Evolutionary conservation across 2,329 filamentous ascomycete genomes (phyloP), one percentile per base, ranked within the genome.

Genomic region (Penicillium expansum): DNA sequence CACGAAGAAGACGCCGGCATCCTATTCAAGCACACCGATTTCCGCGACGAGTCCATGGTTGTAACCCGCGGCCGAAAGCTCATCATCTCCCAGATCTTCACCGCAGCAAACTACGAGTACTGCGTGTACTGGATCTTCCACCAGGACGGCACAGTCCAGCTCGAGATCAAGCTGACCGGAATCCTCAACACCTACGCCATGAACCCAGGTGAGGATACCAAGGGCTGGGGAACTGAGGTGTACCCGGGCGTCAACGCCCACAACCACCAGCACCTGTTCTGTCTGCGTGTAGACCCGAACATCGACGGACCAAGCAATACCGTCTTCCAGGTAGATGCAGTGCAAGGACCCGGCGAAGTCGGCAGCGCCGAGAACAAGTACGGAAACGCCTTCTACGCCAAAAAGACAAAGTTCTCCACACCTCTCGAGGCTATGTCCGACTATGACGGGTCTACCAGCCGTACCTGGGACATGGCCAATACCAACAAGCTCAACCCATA

Each of bases 261-360:
- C 77, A 96, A 96, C 78, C 92, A 97, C 74, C 92, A 97, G 75
- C 92, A 97, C 74, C 82, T 97, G 32, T 97, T 97, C 83, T 96
- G 91, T 71, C 79, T 97, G 42, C 90, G 92, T 41, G 80, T 96
- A 42, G 90, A 97, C 71, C 85, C 92, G 32, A 94, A 93, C 69
- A 84, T 97, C 54, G 92, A 96, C 70, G 92, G 92, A 0, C 84
- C 87, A 1, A 82, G 87, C 61, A 97, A 97, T 73, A 92, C 91
- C 0, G 82, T 96, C 57, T 93, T 91, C 79, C 85, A 92, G 76
- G 86, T 88, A 13, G 92, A 97, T 65, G 88, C 91, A 0, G 81
- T 86, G 1, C 79, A 82, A 1, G 87, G 87, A 0, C 82, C 88
- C 0, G 91, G 85, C 0, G 87, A 89, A 5, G 88, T 93, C 0